Percentiles rank a stretch among this genome's conserved stretches.
These are phyloP conservation scores for Geum urbanum DNA, from an alignment of 306 rosid genomes.

Conservation along the genomic window DNA sequence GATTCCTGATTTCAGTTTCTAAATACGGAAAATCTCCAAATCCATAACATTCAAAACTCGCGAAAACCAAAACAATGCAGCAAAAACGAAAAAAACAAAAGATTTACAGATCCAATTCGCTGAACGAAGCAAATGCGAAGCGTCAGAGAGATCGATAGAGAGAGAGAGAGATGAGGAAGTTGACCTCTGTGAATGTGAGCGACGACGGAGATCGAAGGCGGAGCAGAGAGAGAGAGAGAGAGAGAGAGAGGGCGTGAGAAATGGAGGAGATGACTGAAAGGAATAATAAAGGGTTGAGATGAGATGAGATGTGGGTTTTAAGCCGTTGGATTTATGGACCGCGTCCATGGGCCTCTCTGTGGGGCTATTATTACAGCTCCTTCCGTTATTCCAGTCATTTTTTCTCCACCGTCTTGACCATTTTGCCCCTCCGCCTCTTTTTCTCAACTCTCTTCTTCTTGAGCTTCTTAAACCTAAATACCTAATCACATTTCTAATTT, in stretches of 20 bases:
- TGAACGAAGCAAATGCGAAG: constrained; percentile 10
- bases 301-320: constrained; percentile 23
- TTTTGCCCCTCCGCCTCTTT: neutral
- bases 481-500: neutral
- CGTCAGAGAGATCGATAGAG: neutral
- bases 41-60: too few species aligned
- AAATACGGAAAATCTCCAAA: neutral
- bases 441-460: neutral
- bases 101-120: neutral
- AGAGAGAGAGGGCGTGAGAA: neutral
- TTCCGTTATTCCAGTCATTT: constrained; percentile 22
- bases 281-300: constrained; percentile 24
- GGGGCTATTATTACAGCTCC: constrained; percentile 15
- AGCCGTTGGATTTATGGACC: constrained; percentile 53
- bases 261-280: constrained; percentile 4
- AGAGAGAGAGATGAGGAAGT: constrained; percentile 3
- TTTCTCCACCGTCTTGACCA: constrained; percentile 2
- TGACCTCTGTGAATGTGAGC: constrained; percentile 43
- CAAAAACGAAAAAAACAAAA: neutral
- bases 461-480: neutral
- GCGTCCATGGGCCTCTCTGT: constrained; percentile 27
- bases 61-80: constrained; percentile 10
- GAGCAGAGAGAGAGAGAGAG: constrained; percentile 14
- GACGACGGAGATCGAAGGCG: constrained; percentile 26
- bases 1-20: neutral